Evolutionary conservation across 768 basidiomycete species (phyloP), one percentile per base, ranked within the genome.

Genomic region (Amanita phalloides): DNA sequence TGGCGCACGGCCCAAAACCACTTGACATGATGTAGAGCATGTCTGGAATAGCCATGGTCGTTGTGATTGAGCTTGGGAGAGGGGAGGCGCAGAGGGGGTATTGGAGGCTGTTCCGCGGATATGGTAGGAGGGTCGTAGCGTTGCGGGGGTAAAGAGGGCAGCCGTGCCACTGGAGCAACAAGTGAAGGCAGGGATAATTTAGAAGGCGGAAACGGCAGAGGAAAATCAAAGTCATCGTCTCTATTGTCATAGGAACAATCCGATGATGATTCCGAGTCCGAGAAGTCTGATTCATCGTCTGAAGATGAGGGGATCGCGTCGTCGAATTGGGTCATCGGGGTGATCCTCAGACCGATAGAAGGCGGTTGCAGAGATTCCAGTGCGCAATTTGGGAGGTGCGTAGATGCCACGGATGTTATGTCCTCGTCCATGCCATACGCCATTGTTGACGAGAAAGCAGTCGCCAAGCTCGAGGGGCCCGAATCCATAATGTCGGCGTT

Each of bases 21-120:
- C 60, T 83, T 86, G 56, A 77, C 63, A 57, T 83, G 75, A 11
- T 71, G 65, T 33, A 86, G 71, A 1, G 79, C 77, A 53, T 74
- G 76, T 14, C 76, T 75, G 10, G 84, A 86, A 55, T 80, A 72
- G 1, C 84, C 84, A 58, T 77, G 84, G 54, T 86, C 71, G 5
- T 61, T 59, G 56, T 78, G 79, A 30, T 64, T 59, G 55, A 75
- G 75, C 25, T 74, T 73, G 37, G 47, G 52, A 58, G 63, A 60
- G 56, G 58, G 65, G 64, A 49, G 48, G 33, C 39, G 61, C 41
- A 53, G 53, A 30, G 47, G 45, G 10, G 46, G 46, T 42, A 37
- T 13, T 54, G 53, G 25, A 25, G 35, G n/a, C n/a, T n/a, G 43
- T 30, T 42, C 51, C 33, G 41, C 32, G 21, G 41, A 30, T 28